These are phyloP conservation scores for Straminergon stramineum DNA, from an alignment of 225 moss, liverwort and hornwort species.

Conservation along the genomic window DNA sequence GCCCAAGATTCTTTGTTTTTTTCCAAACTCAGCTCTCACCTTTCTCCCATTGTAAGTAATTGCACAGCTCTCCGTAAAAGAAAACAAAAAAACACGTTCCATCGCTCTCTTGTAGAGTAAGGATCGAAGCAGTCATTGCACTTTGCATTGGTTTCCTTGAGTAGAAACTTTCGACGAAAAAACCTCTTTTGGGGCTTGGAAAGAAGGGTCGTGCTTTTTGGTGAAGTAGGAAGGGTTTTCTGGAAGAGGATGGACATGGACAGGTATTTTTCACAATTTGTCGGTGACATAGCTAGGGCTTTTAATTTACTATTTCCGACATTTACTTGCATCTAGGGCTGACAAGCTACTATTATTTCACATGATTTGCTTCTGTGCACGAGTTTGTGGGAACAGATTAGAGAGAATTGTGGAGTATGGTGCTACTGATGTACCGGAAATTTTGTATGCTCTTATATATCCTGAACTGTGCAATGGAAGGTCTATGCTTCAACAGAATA, in stretches of 20 bases:
- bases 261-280: slow-evolving; percentile 10
- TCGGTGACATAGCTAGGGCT: background rate
- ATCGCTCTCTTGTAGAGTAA: background rate
- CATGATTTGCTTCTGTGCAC: background rate
- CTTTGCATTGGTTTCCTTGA: background rate
- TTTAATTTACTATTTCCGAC: background rate
- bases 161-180: background rate
- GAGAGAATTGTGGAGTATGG: background rate
- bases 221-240: background rate
- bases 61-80: background rate
- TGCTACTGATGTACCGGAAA: background rate
- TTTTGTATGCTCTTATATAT: background rate
- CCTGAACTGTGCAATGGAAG: background rate
- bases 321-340: background rate
- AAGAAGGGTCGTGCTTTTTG: background rate
- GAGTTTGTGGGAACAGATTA: background rate
- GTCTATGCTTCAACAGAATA: background rate
- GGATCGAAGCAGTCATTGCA: background rate
- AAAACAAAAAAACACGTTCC: background rate
- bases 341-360: background rate
- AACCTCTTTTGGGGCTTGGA: background rate
- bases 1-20: background rate
- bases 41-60: background rate
- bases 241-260: slow-evolving; percentile 29
- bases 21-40: background rate